These are phyloP conservation scores for Plasmopara muralis DNA, from an alignment of 352 stramenopile genomes.

Conservation along the genomic window DNA sequence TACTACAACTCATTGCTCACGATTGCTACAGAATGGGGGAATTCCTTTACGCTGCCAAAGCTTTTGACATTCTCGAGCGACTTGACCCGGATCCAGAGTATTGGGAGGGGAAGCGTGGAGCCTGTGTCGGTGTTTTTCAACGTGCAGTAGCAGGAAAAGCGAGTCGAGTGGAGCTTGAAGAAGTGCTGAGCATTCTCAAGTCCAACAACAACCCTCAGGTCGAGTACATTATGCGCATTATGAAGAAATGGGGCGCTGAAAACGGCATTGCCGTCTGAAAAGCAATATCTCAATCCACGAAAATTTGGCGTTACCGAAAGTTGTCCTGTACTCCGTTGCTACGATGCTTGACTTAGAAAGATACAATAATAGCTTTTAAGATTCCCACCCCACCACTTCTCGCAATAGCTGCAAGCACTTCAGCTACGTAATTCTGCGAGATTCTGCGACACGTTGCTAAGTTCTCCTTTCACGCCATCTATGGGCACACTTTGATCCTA, in stretches of 20 bases:
- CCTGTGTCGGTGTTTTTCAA: constrained; percentile 94
- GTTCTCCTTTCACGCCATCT: constrained; percentile 18
- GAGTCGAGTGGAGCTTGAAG: constrained; percentile 84
- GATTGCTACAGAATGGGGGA: constrained; percentile 97
- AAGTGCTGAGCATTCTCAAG: constrained; percentile 90
- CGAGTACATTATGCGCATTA: constrained; percentile 94
- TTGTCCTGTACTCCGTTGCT: not conserved
- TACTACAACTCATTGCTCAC: constrained; percentile 95
- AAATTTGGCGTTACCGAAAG: not conserved
- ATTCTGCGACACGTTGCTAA: constrained; percentile 14
- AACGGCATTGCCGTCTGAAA: constrained; percentile 40
- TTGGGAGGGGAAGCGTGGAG: constrained; percentile 94
- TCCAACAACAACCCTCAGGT: constrained; percentile 93
- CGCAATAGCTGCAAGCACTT: constrained; percentile 25
- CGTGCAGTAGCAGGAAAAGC: constrained; percentile 89
- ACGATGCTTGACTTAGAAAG: constrained; percentile 5
- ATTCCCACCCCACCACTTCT: constrained; percentile 34
- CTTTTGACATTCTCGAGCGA: constrained; percentile 91
- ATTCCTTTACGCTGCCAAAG: constrained; percentile 93
- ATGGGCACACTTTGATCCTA: constrained; percentile 42
- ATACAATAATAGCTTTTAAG: constrained; percentile 48
- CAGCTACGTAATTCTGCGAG: constrained; percentile 28
- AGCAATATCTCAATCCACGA: not conserved
- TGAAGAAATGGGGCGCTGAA: constrained; percentile 93
- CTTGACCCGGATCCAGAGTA: constrained; percentile 94